phyloP scores from a whole-genome alignment of 306 rosid species.

The Hylodesmum podocarpum region DNA sequence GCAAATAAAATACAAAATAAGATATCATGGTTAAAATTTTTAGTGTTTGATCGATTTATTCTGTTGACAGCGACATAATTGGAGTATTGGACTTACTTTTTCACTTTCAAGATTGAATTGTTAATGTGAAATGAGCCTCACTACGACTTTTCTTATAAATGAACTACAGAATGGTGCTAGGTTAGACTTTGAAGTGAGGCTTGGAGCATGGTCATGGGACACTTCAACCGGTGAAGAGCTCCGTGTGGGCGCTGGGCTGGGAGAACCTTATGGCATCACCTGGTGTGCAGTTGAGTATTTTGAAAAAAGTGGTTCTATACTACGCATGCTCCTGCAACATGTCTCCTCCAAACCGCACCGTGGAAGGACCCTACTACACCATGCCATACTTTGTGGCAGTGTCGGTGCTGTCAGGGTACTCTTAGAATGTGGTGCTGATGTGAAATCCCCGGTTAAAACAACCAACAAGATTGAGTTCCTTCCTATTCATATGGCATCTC shows the following conservation, averaged over 20 bases:
- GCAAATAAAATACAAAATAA: background rate
- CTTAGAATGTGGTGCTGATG: conserved; percentile 58
- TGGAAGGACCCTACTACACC: conserved; percentile 89
- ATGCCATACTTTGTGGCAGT: conserved; percentile 82
- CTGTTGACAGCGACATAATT: background rate
- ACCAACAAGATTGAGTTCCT: conserved; percentile 55
- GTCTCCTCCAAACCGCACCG: conserved; percentile 40
- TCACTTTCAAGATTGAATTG: background rate
- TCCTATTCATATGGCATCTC: conserved; percentile 86
- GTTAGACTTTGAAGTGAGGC: conserved; percentile 52
- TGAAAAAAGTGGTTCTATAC: conserved; percentile 75
- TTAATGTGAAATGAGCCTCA: conserved; percentile 30
- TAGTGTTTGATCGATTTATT: background rate
- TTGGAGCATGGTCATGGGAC: conserved; percentile 99
- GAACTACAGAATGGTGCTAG: conserved; percentile 63
- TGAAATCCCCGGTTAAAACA: conserved; percentile 59
- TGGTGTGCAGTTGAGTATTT: conserved; percentile 98
- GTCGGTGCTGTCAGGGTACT: conserved; percentile 62
- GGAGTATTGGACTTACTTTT: background rate
- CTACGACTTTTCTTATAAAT: conserved; percentile 19
- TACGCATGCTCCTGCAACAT: conserved; percentile 64
- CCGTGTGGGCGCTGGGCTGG: conserved; percentile 96
- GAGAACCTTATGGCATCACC: conserved; percentile 75
- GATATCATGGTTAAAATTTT: conserved; percentile 9
- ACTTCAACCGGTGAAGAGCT: conserved; percentile 76